Evolutionary conservation across 2,329 filamentous ascomycete genomes (phyloP).

Genomic region (Talaromyces piceae): DNA sequence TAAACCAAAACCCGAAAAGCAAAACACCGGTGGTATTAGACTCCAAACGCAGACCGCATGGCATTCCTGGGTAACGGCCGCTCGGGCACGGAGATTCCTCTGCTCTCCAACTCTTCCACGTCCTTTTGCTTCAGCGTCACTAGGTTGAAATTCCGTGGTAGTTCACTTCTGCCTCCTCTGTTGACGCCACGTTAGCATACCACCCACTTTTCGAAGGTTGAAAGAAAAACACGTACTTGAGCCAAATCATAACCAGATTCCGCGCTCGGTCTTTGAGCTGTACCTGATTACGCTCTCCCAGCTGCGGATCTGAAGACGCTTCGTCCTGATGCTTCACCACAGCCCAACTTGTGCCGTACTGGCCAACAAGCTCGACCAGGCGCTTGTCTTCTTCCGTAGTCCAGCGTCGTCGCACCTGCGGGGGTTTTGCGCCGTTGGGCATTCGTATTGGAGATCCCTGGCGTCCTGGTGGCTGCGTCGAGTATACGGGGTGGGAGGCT

Average conservation of each 20-base stretch:
- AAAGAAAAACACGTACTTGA: conserved; percentile 31
- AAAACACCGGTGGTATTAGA: too few relatives aligned
- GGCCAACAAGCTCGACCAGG: conserved; percentile 44
- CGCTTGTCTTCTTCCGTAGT: conserved; percentile 32
- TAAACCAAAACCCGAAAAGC: not conserved
- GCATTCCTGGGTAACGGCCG: not conserved
- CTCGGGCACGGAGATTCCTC: conserved; percentile 6
- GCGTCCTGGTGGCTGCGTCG: not conserved
- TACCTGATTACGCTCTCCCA: conserved; percentile 41
- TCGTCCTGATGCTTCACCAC: conserved; percentile 34
- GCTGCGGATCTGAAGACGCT: conserved; percentile 21
- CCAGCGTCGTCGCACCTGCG: conserved; percentile 27
- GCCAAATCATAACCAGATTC: conserved; percentile 43
- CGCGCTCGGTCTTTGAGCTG: conserved; percentile 50
- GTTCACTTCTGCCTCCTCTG: conserved; percentile 19
- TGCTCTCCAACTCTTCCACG: conserved; percentile 6
- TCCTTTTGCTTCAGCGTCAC: conserved; percentile 30
- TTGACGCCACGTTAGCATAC: not conserved
- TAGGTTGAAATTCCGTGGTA: conserved; percentile 39
- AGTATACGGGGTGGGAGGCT: not conserved
- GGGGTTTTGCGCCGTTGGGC: not conserved
- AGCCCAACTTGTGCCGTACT: conserved; percentile 42
- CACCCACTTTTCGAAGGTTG: not conserved
- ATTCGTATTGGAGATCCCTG: not conserved
- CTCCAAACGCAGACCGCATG: not conserved